Conservation (phyloP, 257 asterid species). For the Linderniella brevidens region DNA sequence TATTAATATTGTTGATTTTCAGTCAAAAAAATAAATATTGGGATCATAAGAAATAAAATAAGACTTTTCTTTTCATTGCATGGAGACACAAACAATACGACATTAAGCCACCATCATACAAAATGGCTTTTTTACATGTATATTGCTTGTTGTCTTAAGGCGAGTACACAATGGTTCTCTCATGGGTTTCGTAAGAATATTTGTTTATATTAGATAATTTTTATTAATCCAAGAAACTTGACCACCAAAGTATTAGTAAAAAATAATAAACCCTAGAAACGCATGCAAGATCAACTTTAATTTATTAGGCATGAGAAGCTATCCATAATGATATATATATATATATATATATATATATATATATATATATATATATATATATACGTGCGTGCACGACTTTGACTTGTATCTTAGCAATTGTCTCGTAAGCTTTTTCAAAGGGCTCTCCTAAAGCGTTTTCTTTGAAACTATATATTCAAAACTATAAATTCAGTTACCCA, state of each 20-base stretch:
- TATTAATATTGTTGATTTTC: constrained; percentile 17
- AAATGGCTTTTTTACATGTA: constrained; percentile 29
- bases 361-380: too few relatives aligned
- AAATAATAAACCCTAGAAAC: constrained; percentile 24
- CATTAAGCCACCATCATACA: constrained; percentile 39
- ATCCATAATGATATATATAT: constrained; percentile 5
- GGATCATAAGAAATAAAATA: background rate
- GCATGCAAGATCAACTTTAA: constrained; percentile 22
- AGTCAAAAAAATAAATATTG: constrained; percentile 27
- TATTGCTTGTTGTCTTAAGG: constrained; percentile 24
- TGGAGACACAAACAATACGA: constrained; percentile 28
- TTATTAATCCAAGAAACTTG: constrained; percentile 21
- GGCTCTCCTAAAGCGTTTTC: too few relatives aligned
- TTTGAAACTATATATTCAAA: too few relatives aligned
- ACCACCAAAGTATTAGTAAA: constrained; percentile 1
- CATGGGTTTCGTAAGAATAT: constrained; percentile 16
- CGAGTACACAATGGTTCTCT: constrained; percentile 8
- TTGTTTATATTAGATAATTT: constrained; percentile 7
- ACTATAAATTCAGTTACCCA: too few relatives aligned
- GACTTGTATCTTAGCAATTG: too few relatives aligned
- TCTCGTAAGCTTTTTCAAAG: too few relatives aligned
- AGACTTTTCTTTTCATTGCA: constrained; percentile 34
- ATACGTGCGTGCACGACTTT: too few relatives aligned
- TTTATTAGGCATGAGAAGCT: background rate
- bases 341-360: constrained; percentile 1